These are phyloP conservation scores for Schoenoplectus triqueter DNA, from an alignment of 202 grass and related monocot genomes.

Conservation along the genomic window DNA sequence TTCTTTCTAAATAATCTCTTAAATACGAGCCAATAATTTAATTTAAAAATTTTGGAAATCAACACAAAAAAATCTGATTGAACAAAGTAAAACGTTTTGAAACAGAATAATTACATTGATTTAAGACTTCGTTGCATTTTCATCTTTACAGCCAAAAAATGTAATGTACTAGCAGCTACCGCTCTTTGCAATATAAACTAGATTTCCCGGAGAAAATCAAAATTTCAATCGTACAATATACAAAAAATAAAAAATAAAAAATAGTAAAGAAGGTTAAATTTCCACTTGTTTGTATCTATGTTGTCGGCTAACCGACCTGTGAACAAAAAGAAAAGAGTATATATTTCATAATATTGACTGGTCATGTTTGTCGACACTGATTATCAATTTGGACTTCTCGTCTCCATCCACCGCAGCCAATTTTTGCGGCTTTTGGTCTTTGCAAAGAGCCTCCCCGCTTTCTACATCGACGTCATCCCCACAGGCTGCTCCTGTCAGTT, in stretches of 20 bases:
- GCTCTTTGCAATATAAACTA: too few species aligned
- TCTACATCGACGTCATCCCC: not conserved
- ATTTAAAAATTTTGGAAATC: not conserved
- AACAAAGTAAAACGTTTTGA: not conserved
- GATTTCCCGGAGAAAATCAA: not conserved
- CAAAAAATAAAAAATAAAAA: constrained; percentile 16
- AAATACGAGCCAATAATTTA: not conserved
- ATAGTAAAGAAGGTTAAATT: not conserved
- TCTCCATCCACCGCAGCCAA: constrained; percentile 17
- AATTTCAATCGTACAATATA: constrained; percentile 24
- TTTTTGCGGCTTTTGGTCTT: constrained; percentile 20
- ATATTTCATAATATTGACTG: constrained; percentile 34
- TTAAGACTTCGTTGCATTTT: too few species aligned
- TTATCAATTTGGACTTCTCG: constrained; percentile 23
- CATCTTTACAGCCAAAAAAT: not conserved
- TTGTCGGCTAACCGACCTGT: not conserved
- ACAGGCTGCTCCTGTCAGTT: constrained; percentile 56
- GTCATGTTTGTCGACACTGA: constrained; percentile 40
- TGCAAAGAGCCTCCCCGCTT: constrained; percentile 13
- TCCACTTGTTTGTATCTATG: not conserved
- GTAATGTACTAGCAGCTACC: too few species aligned
- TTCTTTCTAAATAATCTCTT: constrained; percentile 1
- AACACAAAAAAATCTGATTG: too few species aligned
- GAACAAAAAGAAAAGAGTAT: not conserved
- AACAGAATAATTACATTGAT: too few species aligned